Evolutionary conservation across 805 yeast genomes (phyloP), one percentile per base, ranked within the genome.

Genomic region (Pichia scutulata): DNA sequence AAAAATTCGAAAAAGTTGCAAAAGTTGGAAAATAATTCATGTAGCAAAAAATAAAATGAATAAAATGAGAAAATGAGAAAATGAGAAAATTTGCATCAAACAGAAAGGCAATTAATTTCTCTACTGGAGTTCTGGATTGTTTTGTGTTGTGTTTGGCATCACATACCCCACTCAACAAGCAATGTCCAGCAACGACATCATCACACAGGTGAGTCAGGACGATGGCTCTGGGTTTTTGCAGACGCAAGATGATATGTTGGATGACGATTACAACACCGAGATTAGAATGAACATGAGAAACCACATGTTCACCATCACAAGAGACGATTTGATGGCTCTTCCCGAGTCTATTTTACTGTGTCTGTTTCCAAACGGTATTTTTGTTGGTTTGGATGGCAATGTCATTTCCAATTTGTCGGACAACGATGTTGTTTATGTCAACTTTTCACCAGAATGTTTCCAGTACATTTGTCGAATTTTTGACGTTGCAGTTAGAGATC

Each of bases 291-390:
- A 87, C 60, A 76, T 92, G 48, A 78, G 96, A 46, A 96, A 95
- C 19, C 69, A 68, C 18, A 70, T 74, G 54, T 89, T 90, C 66
- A 79, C 81, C 46, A 82, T 93, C 44, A 82, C 95, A 6, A 75
- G 97, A 54, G 95, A 88, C 59, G 96, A 89, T 64, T 75, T 93
- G 57, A 84, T 90, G 88, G 81, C 89, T 47, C 71, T 93, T 30
- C 99, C 99, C 0, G 99, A 93, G 64, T 82, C 90, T 53, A 80
- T 93, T 23, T 70, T 93, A 51, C 76, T 90, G 49, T 87, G 97
- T 59, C 70, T 93, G 22, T 87, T 89, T 61, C 96, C 97, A 16
- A 88, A 86, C 57, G 96, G 97, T 41, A 95, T 89, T 4, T 86
- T 89, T 63, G 75, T 86, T 50, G 93, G 88, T 65, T 74, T 75